Evolutionary conservation across 805 yeast species (phyloP), one percentile per base, ranked within the genome.

Genomic region (Teunomyces aglyptinius): DNA sequence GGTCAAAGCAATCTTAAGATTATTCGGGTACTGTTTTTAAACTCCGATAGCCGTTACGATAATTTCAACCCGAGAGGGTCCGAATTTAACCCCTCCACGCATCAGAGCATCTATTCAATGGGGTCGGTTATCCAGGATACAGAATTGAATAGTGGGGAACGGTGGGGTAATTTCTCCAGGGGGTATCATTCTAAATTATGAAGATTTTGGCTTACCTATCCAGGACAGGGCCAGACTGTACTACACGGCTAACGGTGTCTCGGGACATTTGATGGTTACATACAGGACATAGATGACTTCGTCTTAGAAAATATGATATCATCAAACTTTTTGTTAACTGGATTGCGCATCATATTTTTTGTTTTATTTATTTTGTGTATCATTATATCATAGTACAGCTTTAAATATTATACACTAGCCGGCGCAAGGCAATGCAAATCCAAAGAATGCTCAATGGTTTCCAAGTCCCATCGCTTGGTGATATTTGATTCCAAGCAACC

Each of bases 401-500:
- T 13, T 31, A 29, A 4, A 7, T 24, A 24, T 24, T 24, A n/a
- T 13, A 31, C 33, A 31, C 33, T 24, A 24, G 26, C 26, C 26
- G 4, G 4, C 10, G 12, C 10, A 13, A 20, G 28, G 10, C 39
- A 13, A 15, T 26, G 32, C 33, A 29, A n/a, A 20, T 39, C 45
- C 22, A 49, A 24, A 11, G 49, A 20, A 19, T 45, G 44, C 8
- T 32, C 28, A 18, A 80, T 68, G 45, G 64, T 61, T 12, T 72
- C 73, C 34, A 82, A 64, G 46, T 68, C 75, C 73, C 81, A 71
- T 48, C 91, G 66, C 47, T 72, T 65, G n/a, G 75, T 68, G 26
- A 76, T 63, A 53, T 83, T 77, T 42, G 67, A 64, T 16, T 71
- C 71, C 54, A 86, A 67, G 54, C 89, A 82, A 2, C 85, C 83